phyloP scores from a whole-genome alignment of 2,329 filamentous ascomycete genomes.

The Elsinoe batatas region DNA sequence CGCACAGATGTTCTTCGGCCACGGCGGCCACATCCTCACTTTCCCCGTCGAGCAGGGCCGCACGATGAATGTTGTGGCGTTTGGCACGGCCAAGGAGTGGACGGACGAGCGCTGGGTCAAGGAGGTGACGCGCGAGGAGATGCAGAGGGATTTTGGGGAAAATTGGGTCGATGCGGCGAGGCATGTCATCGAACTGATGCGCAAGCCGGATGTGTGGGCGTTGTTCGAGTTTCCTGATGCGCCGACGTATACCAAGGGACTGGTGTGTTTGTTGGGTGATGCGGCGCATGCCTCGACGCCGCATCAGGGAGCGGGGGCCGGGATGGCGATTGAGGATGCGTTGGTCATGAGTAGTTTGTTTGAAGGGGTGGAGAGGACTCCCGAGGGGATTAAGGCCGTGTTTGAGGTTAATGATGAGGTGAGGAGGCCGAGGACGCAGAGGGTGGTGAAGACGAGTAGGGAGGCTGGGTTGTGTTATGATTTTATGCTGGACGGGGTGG shows the following conservation, averaged over 20 bases:
- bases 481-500: conserved; percentile 25
- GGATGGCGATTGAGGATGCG: conserved; percentile 48
- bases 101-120: conserved; percentile 32
- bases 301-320: conserved; percentile 47
- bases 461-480: conserved; percentile 34
- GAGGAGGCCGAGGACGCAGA: conserved; percentile 31
- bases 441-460: conserved; percentile 31
- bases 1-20: conserved; percentile 35
- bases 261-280: conserved; percentile 43
- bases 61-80: conserved; percentile 48
- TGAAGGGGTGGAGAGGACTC: conserved; percentile 17
- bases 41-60: conserved; percentile 51
- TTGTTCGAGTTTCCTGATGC: conserved; percentile 40
- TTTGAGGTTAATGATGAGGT: conserved; percentile 32
- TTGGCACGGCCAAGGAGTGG: conserved; percentile 35
- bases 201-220: conserved; percentile 40
- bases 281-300: conserved; percentile 48
- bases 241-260: conserved; percentile 28
- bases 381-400: conserved; percentile 23
- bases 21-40: conserved; percentile 48
- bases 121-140: conserved; percentile 32
- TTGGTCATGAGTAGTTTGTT: conserved; percentile 36
- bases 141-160: conserved; percentile 29
- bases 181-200: conserved; percentile 35
- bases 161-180: conserved; percentile 34